phyloP scores from a whole-genome alignment of 768 basidiomycete species.

The Rubroboletus pulcherrimus region DNA sequence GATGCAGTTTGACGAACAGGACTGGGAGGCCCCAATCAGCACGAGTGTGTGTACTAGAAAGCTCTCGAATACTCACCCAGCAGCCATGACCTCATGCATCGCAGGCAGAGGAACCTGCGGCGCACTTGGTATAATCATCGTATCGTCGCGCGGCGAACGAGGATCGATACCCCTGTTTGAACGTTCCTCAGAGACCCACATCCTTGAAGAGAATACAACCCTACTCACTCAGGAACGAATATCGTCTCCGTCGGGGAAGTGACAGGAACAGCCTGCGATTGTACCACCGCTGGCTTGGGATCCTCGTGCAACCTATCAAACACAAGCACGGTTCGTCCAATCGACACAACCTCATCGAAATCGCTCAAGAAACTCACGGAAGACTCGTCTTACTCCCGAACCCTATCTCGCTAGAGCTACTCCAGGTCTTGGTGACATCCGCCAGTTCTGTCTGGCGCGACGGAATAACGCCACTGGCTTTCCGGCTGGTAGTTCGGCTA shows the following conservation, averaged over 20 bases:
- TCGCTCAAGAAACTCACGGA: conserved; percentile 14
- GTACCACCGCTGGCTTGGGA: conserved; percentile 10
- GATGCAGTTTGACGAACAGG: conserved; percentile 14
- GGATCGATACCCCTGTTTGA: conserved; percentile 20
- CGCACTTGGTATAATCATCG: conserved; percentile 18
- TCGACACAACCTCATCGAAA: not conserved
- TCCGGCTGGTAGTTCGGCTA: conserved; percentile 27
- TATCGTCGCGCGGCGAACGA: conserved; percentile 33
- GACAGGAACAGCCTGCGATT: conserved; percentile 9
- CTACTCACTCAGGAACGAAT: conserved; percentile 30
- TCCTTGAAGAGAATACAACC: not conserved
- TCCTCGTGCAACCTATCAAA: conserved; percentile 25
- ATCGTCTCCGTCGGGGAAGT: conserved; percentile 28
- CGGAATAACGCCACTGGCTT: conserved; percentile 22
- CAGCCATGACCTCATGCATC: conserved; percentile 33
- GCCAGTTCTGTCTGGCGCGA: conserved; percentile 29
- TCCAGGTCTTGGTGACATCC: conserved; percentile 33
- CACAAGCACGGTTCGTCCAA: not conserved
- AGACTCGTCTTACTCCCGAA: conserved; percentile 16
- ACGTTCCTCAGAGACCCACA: not conserved
- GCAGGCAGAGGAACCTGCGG: conserved; percentile 31
- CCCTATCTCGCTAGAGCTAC: conserved; percentile 23
- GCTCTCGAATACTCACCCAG: conserved; percentile 11
- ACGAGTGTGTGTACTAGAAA: not conserved
- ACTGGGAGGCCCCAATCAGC: conserved; percentile 8